Conservation (phyloP, 192 early-diverging fungal genomes). For the Coemansia sp. region DNA sequence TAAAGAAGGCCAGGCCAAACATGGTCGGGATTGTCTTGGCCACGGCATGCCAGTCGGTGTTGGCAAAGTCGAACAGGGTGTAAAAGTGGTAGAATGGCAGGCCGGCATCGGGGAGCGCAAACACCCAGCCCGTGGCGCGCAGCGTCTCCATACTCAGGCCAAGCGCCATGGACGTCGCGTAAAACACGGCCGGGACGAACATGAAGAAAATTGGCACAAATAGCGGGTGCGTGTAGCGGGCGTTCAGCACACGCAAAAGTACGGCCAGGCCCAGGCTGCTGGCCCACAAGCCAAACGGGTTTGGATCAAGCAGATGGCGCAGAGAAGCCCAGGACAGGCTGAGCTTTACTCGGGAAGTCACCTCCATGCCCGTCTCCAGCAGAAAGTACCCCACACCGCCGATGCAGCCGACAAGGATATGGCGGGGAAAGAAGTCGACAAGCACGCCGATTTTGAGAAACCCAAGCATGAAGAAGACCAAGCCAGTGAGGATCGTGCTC, state of each 20-base stretch:
- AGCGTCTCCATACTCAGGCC: conserved; percentile 61
- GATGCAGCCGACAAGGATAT: conserved; percentile 93
- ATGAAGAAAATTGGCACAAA: conserved; percentile 90
- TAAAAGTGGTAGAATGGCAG: conserved; percentile 88
- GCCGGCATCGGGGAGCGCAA: conserved; percentile 62
- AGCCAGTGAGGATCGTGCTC: conserved; percentile 84
- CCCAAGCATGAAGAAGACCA: conserved; percentile 80
- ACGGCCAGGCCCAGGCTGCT: conserved; percentile 61
- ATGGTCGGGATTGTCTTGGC: conserved; percentile 77
- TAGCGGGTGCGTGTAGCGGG: conserved; percentile 65
- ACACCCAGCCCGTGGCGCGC: conserved; percentile 77
- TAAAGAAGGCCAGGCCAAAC: conserved; percentile 91
- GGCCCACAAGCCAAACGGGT: conserved; percentile 73
- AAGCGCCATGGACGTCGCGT: conserved; percentile 53
- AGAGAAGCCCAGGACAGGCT: conserved; percentile 57
- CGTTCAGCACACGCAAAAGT: conserved; percentile 67
- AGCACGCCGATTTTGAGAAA: conserved; percentile 70
- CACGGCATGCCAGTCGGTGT: conserved; percentile 63
- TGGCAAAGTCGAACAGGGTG: conserved; percentile 56
- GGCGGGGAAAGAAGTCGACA: conserved; percentile 81
- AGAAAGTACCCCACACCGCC: conserved; percentile 94
- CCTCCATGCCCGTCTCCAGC: conserved; percentile 86
- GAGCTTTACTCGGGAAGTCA: conserved; percentile 63
- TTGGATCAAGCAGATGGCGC: conserved; percentile 58
- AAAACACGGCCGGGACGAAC: conserved; percentile 72